Evolutionary conservation across 495 filamentous ascomycete species (phyloP), one percentile per base, ranked within the genome.

Genomic region (Aspergillus funiculosus): DNA sequence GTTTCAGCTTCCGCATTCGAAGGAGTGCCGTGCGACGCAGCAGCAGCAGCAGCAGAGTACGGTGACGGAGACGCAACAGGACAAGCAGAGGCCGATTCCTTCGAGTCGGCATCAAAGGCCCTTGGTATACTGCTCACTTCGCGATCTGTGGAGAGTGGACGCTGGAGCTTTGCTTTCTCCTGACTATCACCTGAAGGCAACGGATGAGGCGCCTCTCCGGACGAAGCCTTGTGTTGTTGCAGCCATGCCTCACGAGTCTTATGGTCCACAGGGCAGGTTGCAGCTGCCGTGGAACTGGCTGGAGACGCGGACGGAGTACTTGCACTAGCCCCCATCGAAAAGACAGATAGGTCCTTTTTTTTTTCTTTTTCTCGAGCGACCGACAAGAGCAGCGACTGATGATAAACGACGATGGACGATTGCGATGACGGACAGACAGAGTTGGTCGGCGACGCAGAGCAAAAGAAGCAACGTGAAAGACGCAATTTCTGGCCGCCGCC

Each of bases 211-310:
- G 67, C 56, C 46, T 61, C 58, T 14, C 61, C 58, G 31, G 39
- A 48, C 40, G 59, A 47, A 38, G 49, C 48, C 53, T 61, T 55
- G 41, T 71, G 58, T 50, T 79, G 73, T 54, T 76, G 64, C 19
- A 96, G 72, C 90, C 89, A 98, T 48, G 83, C 73, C 51, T 84
- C 81, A 48, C 91, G 82, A 19, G 89, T 85, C 57, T 85, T 84
- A 58, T 86, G 85, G 66, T 95, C 89, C 49, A 96, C 86, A 2
- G 92, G 92, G 56, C 92, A 96, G 49, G 73, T 62, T 52, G 56
- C 55, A 21, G 60, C 59, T 44, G 61, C 51, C 25, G 62, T 21
- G 18, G 54, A 51, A 29, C 57, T 50, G 26, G 58, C 38, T 24
- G 57, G 27, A 30, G 58, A 40, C 9, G 49, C 6, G n/a, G 61